Conservation (phyloP, 1,284 basidiomycete genomes). For the Tilletiaria anomala region DNA sequence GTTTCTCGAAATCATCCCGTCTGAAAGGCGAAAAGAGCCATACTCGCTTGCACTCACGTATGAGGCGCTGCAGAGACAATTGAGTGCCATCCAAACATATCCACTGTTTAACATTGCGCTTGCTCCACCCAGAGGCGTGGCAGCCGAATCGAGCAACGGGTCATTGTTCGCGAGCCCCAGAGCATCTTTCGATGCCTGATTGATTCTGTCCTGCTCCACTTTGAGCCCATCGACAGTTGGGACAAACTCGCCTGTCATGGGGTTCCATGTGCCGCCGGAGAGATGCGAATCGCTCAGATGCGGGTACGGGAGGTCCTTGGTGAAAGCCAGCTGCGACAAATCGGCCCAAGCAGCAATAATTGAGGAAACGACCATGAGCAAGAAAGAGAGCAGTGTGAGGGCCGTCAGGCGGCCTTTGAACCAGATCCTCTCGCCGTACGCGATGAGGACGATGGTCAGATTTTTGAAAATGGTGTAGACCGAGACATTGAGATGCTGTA, state of each 20-base stretch:
- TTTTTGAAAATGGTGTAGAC: slow-evolving; percentile 87
- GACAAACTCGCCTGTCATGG: slow-evolving; percentile 7
- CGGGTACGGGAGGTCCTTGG: slow-evolving; percentile 18
- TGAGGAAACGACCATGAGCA: slow-evolving; percentile 91
- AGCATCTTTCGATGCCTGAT: slow-evolving; percentile 8
- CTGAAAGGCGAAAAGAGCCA: slow-evolving; percentile 4
- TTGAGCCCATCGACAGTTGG: slow-evolving; percentile 13
- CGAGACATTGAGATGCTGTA: slow-evolving; percentile 44
- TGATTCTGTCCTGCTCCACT: slow-evolving; percentile 11
- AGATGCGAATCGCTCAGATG: slow-evolving; percentile 23
- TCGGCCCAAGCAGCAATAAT: slow-evolving; percentile 92
- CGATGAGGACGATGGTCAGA: slow-evolving; percentile 92
- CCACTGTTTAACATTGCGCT: slow-evolving; percentile 47
- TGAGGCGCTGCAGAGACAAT: slow-evolving; percentile 77
- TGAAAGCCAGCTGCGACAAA: slow-evolving; percentile 48
- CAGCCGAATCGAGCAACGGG: too few species aligned
- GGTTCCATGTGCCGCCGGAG: slow-evolving; percentile 11
- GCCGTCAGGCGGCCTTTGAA: slow-evolving; percentile 79
- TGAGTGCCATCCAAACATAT: slow-evolving; percentile 91
- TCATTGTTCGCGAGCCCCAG: too few species aligned
- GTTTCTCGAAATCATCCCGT: slow-evolving; percentile 1
- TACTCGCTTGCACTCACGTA: too few species aligned
- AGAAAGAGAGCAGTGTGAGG: slow-evolving; percentile 74
- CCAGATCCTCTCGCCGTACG: slow-evolving; percentile 95
- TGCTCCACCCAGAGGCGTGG: too few species aligned